Evolutionary conservation across 2,329 filamentous ascomycete genomes (phyloP).

Genomic region (Stachybotrys chartarum): DNA sequence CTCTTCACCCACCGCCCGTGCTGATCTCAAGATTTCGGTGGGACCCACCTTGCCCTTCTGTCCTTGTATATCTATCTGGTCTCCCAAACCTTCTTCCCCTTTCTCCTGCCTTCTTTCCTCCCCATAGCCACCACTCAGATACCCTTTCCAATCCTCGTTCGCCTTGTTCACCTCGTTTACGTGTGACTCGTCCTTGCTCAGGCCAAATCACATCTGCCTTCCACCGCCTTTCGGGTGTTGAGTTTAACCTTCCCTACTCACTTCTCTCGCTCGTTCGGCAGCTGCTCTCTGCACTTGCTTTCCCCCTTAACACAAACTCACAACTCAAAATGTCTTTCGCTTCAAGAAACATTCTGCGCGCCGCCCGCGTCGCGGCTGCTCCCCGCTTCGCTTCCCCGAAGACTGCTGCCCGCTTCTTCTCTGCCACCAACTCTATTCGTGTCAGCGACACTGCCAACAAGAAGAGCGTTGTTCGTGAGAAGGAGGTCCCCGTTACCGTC

Average conservation of each 20-base stretch:
- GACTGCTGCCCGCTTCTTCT: slow-evolving; percentile 23
- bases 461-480: slow-evolving; percentile 48
- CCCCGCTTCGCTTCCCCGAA: slow-evolving; percentile 15
- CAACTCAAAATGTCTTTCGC: slow-evolving; percentile 26
- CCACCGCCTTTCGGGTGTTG: too few relatives aligned
- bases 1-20: not conserved
- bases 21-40: not conserved
- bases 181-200: not conserved
- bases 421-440: slow-evolving; percentile 18
- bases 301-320: slow-evolving; percentile 2
- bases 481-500: slow-evolving; percentile 49
- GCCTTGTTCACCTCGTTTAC: not conserved
- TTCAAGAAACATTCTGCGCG: slow-evolving; percentile 25
- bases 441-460: slow-evolving; percentile 34
- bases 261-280: slow-evolving; percentile 3
- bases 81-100: not conserved
- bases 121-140: not conserved
- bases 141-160: not conserved
- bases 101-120: slow-evolving; percentile 4
- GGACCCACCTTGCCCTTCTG: slow-evolving; percentile 1
- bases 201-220: too few relatives aligned
- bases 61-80: not conserved
- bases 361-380: slow-evolving; percentile 20
- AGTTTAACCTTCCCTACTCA: not conserved
- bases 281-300: not conserved